Conservation (phyloP, 2,329 filamentous ascomycete genomes). For the Apiospora marii region DNA sequence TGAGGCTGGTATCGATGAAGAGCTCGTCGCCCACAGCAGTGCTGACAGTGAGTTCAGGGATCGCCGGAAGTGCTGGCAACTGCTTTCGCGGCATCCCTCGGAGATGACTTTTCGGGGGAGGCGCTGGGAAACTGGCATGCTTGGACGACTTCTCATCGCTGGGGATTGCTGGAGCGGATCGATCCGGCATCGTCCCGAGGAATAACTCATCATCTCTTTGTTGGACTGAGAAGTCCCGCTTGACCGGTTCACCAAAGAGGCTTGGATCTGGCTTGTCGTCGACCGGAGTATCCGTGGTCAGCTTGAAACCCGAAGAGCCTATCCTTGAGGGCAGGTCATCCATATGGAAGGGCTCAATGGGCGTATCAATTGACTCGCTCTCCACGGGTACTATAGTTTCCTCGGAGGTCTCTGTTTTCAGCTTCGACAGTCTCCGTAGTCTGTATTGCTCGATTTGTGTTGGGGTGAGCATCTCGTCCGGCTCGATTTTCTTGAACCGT, state of each 20-base stretch:
- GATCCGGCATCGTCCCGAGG: slow-evolving; percentile 22
- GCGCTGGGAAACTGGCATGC: slow-evolving; percentile 39
- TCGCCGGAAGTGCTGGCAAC: slow-evolving; percentile 38
- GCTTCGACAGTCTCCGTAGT: slow-evolving; percentile 45
- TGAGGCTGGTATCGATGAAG: slow-evolving; percentile 5
- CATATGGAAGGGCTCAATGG: slow-evolving; percentile 58
- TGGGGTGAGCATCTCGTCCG: slow-evolving; percentile 66
- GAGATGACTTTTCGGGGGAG: slow-evolving; percentile 42
- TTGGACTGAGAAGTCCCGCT: slow-evolving; percentile 37
- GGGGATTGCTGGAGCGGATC: neutral
- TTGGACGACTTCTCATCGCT: slow-evolving; percentile 2
- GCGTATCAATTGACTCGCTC: slow-evolving; percentile 48
- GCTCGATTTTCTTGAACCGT: slow-evolving; percentile 63
- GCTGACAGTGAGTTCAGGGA: slow-evolving; percentile 36
- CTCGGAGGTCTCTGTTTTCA: slow-evolving; percentile 40
- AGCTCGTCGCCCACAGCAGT: slow-evolving; percentile 24
- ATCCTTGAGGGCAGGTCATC: slow-evolving; percentile 55
- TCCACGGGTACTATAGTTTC: slow-evolving; percentile 35
- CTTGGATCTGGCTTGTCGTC: slow-evolving; percentile 39
- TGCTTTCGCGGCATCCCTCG: slow-evolving; percentile 35
- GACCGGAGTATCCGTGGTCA: slow-evolving; percentile 39
- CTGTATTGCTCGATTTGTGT: slow-evolving; percentile 57
- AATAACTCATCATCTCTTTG: slow-evolving; percentile 30
- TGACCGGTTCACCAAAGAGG: slow-evolving; percentile 34
- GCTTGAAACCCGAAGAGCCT: slow-evolving; percentile 47